Evolutionary conservation across 2,329 filamentous ascomycete species (phyloP).

Genomic region (Penicillium sp.): DNA sequence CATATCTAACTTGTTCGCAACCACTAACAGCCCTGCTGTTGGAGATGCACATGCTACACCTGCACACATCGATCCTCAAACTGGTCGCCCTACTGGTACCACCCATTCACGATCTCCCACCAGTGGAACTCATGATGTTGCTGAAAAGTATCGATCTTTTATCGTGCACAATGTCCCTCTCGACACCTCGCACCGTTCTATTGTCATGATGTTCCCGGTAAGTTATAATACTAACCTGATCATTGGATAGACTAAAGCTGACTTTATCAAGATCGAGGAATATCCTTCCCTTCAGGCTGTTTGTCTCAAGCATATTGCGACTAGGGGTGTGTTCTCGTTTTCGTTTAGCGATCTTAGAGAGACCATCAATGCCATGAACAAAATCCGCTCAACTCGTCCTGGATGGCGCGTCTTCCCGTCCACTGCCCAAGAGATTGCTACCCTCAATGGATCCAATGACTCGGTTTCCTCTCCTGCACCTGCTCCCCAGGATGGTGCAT

Average conservation of each 20-base stretch:
- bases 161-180: background rate
- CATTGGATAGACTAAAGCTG: background rate
- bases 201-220: background rate
- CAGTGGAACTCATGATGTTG: background rate
- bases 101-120: background rate
- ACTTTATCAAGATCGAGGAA: background rate
- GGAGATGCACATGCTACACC: background rate
- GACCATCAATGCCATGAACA: background rate
- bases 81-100: background rate
- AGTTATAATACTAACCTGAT: background rate
- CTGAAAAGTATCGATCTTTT: background rate
- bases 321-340: background rate
- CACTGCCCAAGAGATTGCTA: background rate
- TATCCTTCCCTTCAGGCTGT: conserved; percentile 1
- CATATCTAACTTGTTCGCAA: background rate
- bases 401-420: background rate
- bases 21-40: too few species aligned
- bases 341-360: conserved; percentile 2
- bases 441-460: background rate
- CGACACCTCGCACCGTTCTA: background rate
- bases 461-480: background rate
- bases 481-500: background rate
- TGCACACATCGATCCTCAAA: background rate
- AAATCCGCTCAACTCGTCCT: background rate
- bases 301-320: background rate